Base-by-base conservation (phyloP, 371 early-diverging fungal species). In the Rhizopus microsporus region DNA sequence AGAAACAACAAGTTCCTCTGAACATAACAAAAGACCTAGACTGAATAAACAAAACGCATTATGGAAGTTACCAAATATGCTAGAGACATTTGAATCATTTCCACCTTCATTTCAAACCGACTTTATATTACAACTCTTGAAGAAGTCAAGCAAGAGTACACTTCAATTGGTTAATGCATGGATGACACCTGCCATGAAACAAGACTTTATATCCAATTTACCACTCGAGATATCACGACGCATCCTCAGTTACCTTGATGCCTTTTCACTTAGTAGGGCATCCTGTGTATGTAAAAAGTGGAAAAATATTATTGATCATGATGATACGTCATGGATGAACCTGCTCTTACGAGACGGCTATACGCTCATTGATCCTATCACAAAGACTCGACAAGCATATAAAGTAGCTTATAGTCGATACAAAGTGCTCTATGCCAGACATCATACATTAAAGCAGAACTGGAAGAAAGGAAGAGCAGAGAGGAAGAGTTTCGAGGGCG, bases 131-230 rank as follows among this genome's bases (percentile, higher is more conserved):
- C 67, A 78, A 43, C 56, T 78, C 12, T 48, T 78, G 2, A 71
- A 73, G 49, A 45, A 51, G 37, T 62, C 63, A 77, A 32, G 83
- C 87, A 9, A 77, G 82, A 23, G 84, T 7, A 84, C 93, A 0
- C 83, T 96, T 47, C 96, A 94, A 70, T 88, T 90, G 71, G 87
- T 92, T 3, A 83, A 87, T 60, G 85, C 89, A 9, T 71, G 88
- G 6, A 84, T 95, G 46, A 74, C 86, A 42, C 91, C 94, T 0
- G 86, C 87, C 9, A 79, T 96, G 58, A 90, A 93, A 63, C 83
- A 85, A 51, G 96, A 97, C 74, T 92, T 95, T 63, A 46, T 96
- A 13, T 80, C 84, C 9, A 77, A 84, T 5, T 71, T 96, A 54
- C 97, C 97, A 4, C 54, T 78, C 4, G 93, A 94, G 60, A 71